These are phyloP conservation scores for Aureobasidium sp. DNA, from an alignment of 2,329 filamentous ascomycete genomes.

Conservation along the genomic window DNA sequence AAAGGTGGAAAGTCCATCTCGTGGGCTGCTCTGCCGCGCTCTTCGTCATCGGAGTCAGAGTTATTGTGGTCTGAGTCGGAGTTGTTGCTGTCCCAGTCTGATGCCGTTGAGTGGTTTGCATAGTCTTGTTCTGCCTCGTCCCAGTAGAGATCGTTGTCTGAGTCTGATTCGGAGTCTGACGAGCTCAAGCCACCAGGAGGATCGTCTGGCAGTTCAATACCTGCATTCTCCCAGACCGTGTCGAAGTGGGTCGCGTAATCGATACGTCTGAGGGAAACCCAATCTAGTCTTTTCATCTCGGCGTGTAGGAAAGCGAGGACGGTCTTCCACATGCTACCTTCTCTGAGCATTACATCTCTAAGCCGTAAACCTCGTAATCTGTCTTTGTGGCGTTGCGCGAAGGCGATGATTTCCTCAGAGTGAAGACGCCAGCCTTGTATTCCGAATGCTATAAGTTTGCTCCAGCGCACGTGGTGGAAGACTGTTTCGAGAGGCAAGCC, in stretches of 20 bases:
- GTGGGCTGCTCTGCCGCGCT: conserved; percentile 32
- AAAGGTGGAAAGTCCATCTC: conserved; percentile 40
- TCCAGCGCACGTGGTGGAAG: conserved; percentile 57
- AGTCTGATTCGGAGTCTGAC: conserved; percentile 34
- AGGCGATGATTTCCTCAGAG: conserved; percentile 52
- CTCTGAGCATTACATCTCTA: conserved; percentile 53
- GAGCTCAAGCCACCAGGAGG: conserved; percentile 36
- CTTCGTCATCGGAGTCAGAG: conserved; percentile 30
- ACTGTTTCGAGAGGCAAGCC: conserved; percentile 52
- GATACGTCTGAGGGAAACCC: conserved; percentile 55
- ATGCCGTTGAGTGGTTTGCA: conserved; percentile 17
- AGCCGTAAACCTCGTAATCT: conserved; percentile 54
- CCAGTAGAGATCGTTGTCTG: conserved; percentile 24
- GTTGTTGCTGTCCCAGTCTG: conserved; percentile 17
- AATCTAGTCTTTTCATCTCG: conserved; percentile 52
- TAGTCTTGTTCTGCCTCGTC: conserved; percentile 9
- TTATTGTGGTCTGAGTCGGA: conserved; percentile 15
- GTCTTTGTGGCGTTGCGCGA: conserved; percentile 49
- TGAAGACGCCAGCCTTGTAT: conserved; percentile 58
- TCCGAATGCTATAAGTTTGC: conserved; percentile 55
- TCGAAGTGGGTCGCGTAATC: conserved; percentile 53
- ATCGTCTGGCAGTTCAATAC: conserved; percentile 44
- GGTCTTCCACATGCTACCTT: conserved; percentile 54
- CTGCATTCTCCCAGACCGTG: conserved; percentile 34
- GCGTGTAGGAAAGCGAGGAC: conserved; percentile 50